Evolutionary conservation across 1,284 basidiomycete species (phyloP), one percentile per base, ranked within the genome.

Genomic region (Microstroma glucosiphilum): DNA sequence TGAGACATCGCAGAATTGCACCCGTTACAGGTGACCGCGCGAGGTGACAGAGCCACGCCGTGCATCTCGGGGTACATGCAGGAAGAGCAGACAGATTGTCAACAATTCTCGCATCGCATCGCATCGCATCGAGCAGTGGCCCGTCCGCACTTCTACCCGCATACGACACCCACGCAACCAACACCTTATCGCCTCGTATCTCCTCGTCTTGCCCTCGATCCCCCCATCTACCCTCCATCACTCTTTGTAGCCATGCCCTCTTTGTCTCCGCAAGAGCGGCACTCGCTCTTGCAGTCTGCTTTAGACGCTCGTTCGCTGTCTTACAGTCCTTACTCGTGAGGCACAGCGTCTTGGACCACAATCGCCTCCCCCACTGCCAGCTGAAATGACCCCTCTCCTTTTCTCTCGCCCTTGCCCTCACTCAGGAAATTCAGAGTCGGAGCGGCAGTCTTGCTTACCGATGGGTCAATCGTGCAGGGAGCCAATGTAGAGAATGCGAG

Each of bases 401-500:
- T n/a, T 37, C 48, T 58, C 48, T 17, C 3, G 26, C 23, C 13
- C 26, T 55, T 48, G 21, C 17, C 12, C 40, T 6, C 57, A 6
- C 61, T 59, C 80, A 92, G 91, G 51, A 88, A 91, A 40, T 94
- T 94, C 77, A 86, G 88, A 54, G 92, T 96, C 11, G 92, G 92
- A 0, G 90, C 91, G 0, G 88, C 90, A 0, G 81, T 94, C 12
- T 81, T 93, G 19, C 83, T 86, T 1, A 78, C 83, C 0, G 84
- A 88, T 63, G 90, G 89, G 0, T 80, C 82, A 13, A 85, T 93
- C 46, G 84, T 92, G 65, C 88, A 86, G 60, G 91, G 92, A 4
- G 86, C 88, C 43, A 94, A 93, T 75, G 84, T 94, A 63, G 92
- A 96, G 81, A 94, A 94, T 73, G 90, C 90, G 0, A 90, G 89